Conservation (phyloP, 2,329 filamentous ascomycete species). For the Aspergillus pseudonomiae region DNA sequence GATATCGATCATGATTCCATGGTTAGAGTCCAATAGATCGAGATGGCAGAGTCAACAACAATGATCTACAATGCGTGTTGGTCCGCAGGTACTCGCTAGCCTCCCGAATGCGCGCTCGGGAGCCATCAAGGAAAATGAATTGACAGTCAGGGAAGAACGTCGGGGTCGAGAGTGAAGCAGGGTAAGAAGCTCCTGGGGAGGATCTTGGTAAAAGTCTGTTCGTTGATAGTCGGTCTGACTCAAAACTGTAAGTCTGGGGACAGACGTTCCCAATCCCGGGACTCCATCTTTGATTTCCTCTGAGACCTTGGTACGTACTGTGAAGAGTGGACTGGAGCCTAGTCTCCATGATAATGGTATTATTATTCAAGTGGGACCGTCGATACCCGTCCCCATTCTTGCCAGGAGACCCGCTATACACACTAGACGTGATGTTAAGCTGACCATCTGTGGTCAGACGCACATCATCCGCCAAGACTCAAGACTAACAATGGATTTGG, state of each 20-base stretch:
- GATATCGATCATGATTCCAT: conserved; percentile 16
- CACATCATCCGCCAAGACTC: conserved; percentile 28
- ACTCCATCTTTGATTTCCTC: not conserved
- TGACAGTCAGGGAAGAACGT: not conserved
- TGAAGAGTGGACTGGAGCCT: not conserved
- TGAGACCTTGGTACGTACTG: not conserved
- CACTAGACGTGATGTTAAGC: conserved; percentile 7
- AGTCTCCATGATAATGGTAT: not conserved
- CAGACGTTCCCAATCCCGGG: not conserved
- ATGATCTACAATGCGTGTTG: conserved; percentile 8
- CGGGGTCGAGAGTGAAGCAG: not conserved
- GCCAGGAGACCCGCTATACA: not conserved
- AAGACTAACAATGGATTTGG: conserved; percentile 14
- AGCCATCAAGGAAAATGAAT: not conserved
- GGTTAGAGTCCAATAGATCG: conserved; percentile 10
- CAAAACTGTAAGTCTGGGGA: not conserved
- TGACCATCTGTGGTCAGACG: conserved; percentile 23
- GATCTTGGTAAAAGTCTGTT: not conserved
- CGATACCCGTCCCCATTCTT: not conserved
- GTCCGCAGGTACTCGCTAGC: not conserved
- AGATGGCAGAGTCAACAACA: not conserved
- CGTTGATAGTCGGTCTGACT: not conserved
- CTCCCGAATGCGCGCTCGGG: not conserved
- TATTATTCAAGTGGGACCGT: conserved; percentile 1
- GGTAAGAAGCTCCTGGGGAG: not conserved